phyloP scores from a whole-genome alignment of 768 basidiomycete genomes.

The Mycena rosella region DNA sequence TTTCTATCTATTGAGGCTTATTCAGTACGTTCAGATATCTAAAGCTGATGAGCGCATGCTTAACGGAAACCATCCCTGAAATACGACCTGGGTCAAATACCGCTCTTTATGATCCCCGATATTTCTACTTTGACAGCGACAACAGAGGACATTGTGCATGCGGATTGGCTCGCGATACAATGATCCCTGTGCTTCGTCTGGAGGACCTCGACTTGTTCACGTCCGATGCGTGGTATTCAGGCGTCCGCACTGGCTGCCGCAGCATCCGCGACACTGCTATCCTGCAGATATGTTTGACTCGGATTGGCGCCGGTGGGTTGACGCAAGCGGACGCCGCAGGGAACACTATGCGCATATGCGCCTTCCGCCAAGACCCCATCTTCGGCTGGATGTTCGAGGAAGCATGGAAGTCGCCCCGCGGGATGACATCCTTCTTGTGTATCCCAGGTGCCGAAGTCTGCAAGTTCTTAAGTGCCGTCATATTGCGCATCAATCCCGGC shows the following conservation, averaged over 20 bases:
- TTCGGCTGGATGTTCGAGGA: slow-evolving; percentile 35
- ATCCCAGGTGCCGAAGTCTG: slow-evolving; percentile 30
- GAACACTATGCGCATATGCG: slow-evolving; percentile 31
- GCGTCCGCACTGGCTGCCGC: slow-evolving; percentile 16
- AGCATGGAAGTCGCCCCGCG: slow-evolving; percentile 25
- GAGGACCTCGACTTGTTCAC: slow-evolving; percentile 27
- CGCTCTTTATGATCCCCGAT: slow-evolving; percentile 30
- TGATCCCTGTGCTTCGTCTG: slow-evolving; percentile 19
- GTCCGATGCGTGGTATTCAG: slow-evolving; percentile 33
- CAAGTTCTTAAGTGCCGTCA: slow-evolving; percentile 25
- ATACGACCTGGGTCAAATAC: slow-evolving; percentile 27
- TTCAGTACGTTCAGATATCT: slow-evolving; percentile 12
- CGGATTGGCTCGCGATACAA: slow-evolving; percentile 25
- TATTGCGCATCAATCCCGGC: slow-evolving; percentile 30
- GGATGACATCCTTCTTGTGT: slow-evolving; percentile 29
- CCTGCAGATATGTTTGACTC: slow-evolving; percentile 29
- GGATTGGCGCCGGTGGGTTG: slow-evolving; percentile 27
- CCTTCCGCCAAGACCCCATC: slow-evolving; percentile 30
- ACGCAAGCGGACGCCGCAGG: slow-evolving; percentile 31
- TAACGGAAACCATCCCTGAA: slow-evolving; percentile 35
- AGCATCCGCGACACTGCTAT: slow-evolving; percentile 23
- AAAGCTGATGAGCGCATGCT: slow-evolving; percentile 27
- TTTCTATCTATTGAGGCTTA: neutral
- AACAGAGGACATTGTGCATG: slow-evolving; percentile 20
- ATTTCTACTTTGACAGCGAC: slow-evolving; percentile 32